Evolutionary conservation across 2,329 filamentous ascomycete species (phyloP).

Genomic region (Fusarium oligoseptatum): DNA sequence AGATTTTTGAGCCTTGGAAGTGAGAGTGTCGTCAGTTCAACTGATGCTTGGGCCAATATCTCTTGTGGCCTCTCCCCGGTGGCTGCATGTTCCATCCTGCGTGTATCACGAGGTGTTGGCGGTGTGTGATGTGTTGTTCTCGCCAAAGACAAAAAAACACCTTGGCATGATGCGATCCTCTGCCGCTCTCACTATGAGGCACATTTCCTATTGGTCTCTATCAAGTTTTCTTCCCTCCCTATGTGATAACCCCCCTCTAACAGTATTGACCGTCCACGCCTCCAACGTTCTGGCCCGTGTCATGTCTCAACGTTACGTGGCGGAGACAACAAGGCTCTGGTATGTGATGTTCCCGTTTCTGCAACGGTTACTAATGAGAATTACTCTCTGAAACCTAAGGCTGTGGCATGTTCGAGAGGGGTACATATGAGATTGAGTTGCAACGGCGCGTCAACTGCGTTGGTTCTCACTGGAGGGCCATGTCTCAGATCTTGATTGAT

Average conservation of each 20-base stretch:
- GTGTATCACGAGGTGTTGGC: not conserved
- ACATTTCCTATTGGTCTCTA: not conserved
- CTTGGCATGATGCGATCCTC: not conserved
- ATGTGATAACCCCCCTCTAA: not conserved
- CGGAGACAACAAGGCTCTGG: constrained; percentile 3
- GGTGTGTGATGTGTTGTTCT: not conserved
- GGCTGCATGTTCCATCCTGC: not conserved
- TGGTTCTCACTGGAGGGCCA: not conserved
- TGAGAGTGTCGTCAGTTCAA: rapidly evolving
- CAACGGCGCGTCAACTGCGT: not conserved
- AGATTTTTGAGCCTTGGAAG: not conserved
- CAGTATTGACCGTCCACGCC: not conserved
- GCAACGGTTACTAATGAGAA: not conserved
- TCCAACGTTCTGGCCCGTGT: not conserved
- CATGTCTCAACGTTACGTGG: not conserved
- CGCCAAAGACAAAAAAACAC: not conserved
- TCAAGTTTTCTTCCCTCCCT: not conserved
- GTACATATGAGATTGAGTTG: not conserved
- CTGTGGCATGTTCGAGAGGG: not conserved
- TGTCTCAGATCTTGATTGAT: not conserved
- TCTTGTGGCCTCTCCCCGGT: rapidly evolving
- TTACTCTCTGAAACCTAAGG: not conserved
- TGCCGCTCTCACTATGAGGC: not conserved
- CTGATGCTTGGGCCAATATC: rapidly evolving
- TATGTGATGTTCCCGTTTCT: constrained; percentile 20